phyloP scores from a whole-genome alignment of 2,329 filamentous ascomycete species.

The Fusarium nisikadoi region DNA sequence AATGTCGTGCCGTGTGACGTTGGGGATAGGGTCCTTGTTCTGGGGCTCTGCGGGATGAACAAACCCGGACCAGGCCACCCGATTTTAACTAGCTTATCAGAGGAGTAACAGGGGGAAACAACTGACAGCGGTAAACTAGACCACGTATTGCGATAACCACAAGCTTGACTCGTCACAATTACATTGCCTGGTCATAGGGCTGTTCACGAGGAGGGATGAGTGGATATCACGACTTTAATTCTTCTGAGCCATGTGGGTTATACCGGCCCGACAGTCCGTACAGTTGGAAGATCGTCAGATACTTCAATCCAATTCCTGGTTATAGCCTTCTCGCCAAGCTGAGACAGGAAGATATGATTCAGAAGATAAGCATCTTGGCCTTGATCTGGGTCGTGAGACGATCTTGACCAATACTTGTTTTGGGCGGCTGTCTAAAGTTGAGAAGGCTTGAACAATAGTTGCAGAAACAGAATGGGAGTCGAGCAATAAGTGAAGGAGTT shows the following conservation, averaged over 20 bases:
- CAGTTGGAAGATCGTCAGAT: neutral
- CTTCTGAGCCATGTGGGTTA: neutral
- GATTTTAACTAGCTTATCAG: no score
- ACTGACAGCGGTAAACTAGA: neutral
- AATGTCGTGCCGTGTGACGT: neutral
- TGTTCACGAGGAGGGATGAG: neutral
- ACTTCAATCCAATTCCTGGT: neutral
- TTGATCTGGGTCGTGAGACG: neutral
- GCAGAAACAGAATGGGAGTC: accelerated
- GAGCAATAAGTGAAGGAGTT: neutral
- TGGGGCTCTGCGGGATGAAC: constrained; percentile 7
- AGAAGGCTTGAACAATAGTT: no score
- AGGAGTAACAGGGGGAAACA: neutral
- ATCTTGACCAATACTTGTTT: neutral
- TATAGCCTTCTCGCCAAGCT: neutral
- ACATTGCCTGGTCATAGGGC: neutral
- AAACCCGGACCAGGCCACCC: neutral
- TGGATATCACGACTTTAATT: neutral
- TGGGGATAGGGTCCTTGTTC: neutral
- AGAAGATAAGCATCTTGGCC: neutral
- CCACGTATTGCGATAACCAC: neutral
- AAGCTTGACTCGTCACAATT: neutral
- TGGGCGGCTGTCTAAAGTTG: neutral
- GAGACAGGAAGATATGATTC: neutral
- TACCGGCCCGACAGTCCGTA: neutral